phyloP scores from a whole-genome alignment of 345 rosid species.

The Murraya koenigii region DNA sequence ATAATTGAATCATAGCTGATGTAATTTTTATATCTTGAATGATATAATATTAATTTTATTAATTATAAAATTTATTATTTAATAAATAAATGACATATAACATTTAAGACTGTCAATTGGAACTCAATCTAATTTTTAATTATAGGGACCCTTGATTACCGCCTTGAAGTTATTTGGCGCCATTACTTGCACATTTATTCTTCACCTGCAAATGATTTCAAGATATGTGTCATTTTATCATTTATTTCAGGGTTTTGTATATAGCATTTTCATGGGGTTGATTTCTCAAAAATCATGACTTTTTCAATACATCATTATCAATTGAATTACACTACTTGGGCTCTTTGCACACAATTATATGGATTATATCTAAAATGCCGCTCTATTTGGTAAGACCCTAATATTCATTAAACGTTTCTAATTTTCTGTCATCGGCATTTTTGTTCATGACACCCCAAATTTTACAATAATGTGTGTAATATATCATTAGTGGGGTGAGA shows the following conservation, averaged over 20 bases:
- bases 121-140: not conserved
- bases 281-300: not conserved
- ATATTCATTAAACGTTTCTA: no score
- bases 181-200: not conserved
- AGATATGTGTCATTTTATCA: conserved; percentile 9
- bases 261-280: not conserved
- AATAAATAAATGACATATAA: no score
- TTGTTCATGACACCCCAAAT: no score
- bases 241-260: conserved; percentile 10
- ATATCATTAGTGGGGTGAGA: not conserved
- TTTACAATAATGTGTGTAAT: no score
- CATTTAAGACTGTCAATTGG: no score
- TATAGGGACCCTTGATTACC: conserved; percentile 27
- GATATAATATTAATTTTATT: no score
- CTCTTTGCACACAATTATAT: no score
- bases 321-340: not conserved
- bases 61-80: no score
- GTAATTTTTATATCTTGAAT: fast-evolving
- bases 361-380: no score
- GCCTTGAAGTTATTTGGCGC: conserved; percentile 12
- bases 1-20: no score
- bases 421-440: no score
- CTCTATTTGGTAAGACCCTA: no score
- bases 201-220: not conserved
- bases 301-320: not conserved